phyloP scores from a whole-genome alignment of 176 grass and related monocot species.

The Leersia perrieri region DNA sequence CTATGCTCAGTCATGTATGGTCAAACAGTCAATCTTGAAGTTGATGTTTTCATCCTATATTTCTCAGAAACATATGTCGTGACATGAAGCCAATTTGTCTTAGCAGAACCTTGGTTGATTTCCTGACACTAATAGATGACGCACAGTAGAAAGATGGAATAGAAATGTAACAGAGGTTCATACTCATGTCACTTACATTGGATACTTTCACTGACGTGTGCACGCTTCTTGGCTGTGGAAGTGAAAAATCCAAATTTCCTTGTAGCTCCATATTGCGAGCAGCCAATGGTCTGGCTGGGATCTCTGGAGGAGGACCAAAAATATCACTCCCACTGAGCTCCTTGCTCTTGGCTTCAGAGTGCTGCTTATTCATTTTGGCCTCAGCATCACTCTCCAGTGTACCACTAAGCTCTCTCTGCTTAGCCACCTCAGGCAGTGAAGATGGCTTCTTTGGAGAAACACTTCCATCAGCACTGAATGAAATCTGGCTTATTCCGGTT shows the following conservation, averaged over 20 bases:
- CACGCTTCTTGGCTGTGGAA: conserved; percentile 57
- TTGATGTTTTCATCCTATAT: not conserved
- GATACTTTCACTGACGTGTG: conserved; percentile 90
- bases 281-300: conserved; percentile 56
- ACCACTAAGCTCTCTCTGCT: conserved; percentile 87
- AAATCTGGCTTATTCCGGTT: conserved; percentile 84
- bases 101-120: not conserved
- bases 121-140: not conserved
- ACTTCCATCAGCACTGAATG: conserved; percentile 76
- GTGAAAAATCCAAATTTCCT: conserved; percentile 71
- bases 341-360: conserved; percentile 90
- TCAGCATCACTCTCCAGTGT: conserved; percentile 59
- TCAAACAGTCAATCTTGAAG: conserved; percentile 1
- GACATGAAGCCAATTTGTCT: not conserved
- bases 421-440: conserved; percentile 79
- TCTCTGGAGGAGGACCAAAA: conserved; percentile 76
- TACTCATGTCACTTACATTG: conserved; percentile 55
- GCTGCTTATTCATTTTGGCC: conserved; percentile 67
- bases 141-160: not conserved
- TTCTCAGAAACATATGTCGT: not conserved
- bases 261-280: conserved; percentile 75
- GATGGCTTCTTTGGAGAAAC: conserved; percentile 87
- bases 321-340: conserved; percentile 82
- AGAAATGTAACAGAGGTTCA: not conserved
- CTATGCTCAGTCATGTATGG: not conserved